phyloP scores from a whole-genome alignment of 345 rosid species.

The Lepidium didymum region DNA sequence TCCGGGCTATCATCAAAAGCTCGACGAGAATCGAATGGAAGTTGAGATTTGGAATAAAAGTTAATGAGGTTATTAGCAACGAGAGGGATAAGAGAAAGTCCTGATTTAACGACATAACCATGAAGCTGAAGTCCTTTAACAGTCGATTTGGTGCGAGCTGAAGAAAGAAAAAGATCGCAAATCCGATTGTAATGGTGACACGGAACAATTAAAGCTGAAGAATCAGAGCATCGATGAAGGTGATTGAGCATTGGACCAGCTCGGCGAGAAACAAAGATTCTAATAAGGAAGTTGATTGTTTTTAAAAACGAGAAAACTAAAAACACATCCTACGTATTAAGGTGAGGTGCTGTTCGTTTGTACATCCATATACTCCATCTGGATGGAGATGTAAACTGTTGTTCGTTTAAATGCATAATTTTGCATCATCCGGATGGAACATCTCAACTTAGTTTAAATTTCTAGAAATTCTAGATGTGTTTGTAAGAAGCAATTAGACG shows the following conservation, averaged over 20 bases:
- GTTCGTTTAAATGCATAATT: no score
- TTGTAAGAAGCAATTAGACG: no score
- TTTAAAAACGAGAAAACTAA: no score
- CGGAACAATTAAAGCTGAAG: conserved; percentile 18
- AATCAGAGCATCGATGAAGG: neutral
- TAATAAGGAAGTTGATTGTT: no score
- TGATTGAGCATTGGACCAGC: neutral
- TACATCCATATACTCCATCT: no score
- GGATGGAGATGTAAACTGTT: no score
- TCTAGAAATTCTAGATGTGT: no score
- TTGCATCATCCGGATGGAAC: no score
- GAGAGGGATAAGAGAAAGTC: conserved; percentile 59
- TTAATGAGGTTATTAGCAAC: conserved; percentile 73
- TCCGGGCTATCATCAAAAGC: conserved; percentile 48
- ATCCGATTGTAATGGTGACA: conserved; percentile 37
- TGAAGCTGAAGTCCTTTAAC: conserved; percentile 74
- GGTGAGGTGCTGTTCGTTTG: no score
- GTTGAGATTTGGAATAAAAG: conserved; percentile 76
- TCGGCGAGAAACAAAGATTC: neutral
- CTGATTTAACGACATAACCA: conserved; percentile 58
- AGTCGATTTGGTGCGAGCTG: conserved; percentile 44
- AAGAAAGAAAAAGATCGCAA: conserved; percentile 54
- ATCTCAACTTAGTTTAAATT: no score
- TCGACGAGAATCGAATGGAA: conserved; percentile 48
- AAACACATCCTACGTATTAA: no score